Evolutionary conservation across 1,139 yeast genomes (phyloP).

Genomic region (Geotrichum fermentans): DNA sequence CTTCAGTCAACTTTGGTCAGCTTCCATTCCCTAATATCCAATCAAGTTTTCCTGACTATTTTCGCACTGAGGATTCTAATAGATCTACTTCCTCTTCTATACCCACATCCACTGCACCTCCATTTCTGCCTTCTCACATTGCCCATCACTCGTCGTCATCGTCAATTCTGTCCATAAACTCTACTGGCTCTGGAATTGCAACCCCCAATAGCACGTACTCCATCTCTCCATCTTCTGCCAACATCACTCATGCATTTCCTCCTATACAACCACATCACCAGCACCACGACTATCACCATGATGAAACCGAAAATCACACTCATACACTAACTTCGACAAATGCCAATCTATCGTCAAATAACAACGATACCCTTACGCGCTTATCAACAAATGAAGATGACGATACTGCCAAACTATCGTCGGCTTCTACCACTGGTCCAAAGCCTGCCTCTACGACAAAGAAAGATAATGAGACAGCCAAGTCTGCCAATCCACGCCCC

Average conservation of each 20-base stretch:
- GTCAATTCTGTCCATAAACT: conserved; percentile 9
- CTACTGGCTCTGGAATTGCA: conserved; percentile 8
- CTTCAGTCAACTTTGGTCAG: conserved; percentile 7
- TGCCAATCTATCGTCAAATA: not conserved
- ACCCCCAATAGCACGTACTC: conserved; percentile 14
- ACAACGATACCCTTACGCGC: conserved; percentile 3
- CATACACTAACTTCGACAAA: conserved; percentile 1
- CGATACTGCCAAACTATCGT: conserved; percentile 2
- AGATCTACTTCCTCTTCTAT: not conserved
- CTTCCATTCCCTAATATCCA: conserved; percentile 7
- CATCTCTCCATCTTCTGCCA: not conserved
- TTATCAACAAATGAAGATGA: not conserved
- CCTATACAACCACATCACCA: conserved; percentile 1
- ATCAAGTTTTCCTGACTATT: conserved; percentile 7
- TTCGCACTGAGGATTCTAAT: not conserved
- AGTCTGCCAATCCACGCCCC: conserved; percentile 4
- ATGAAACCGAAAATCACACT: not conserved
- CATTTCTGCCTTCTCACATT: conserved; percentile 9
- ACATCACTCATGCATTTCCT: conserved; percentile 9
- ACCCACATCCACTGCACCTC: not conserved
- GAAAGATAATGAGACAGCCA: conserved; percentile 1
- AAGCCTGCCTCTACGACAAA: not conserved
- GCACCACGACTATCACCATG: not conserved
- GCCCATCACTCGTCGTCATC: conserved; percentile 7
- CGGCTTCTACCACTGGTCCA: not conserved